Evolutionary conservation across 2,329 filamentous ascomycete genomes (phyloP), one percentile per base, ranked within the genome.

Genomic region (Colletotrichum tropicicola): DNA sequence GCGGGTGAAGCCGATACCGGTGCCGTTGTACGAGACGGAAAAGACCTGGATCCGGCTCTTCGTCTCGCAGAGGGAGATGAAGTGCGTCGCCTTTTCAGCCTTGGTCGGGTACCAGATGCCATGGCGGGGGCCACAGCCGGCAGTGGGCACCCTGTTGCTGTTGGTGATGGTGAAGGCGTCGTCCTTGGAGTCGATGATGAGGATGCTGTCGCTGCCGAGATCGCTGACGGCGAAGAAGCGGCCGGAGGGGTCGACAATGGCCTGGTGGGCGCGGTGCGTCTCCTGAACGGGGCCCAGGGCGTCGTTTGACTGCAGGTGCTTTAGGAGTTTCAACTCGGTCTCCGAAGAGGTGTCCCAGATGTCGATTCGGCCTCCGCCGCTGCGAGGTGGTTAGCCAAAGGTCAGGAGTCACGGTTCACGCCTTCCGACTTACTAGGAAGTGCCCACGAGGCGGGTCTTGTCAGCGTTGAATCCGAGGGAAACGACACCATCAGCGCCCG

Each of bases 91-190:
- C 54, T 66, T 44, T 39, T 69, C 59, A 9, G 58, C 70, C 7
- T 73, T 74, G n/a, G 69, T 57, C 2, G 76, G 77, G 72, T 80
- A 79, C 74, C 84, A 86, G 68, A 77, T 77, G 51, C 82, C 83
- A 69, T 86, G 84, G 17, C 84, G 83, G 4, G 84, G 84, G 1
- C 84, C 84, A 39, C 78, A 79, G 60, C 80, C 81, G 10, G 75
- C 69, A 10, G 76, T 74, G 21, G 69, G 67, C 59, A 82, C 73
- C 6, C 68, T 48, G 39, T 78, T 70, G 43, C 69, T 72, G 70
- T 73, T 77, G 32, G 72, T 73, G 43, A 84, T 70, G 6, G 73
- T 71, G 69, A 75, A 85, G 15, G 72, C 70, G 56, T 82, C 79
- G 65, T 77, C 73, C 66, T 76, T 69, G 58, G 77, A 73, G 75